phyloP scores from a whole-genome alignment of 2,329 filamentous ascomycete genomes.

The Aspergillus hortae region DNA sequence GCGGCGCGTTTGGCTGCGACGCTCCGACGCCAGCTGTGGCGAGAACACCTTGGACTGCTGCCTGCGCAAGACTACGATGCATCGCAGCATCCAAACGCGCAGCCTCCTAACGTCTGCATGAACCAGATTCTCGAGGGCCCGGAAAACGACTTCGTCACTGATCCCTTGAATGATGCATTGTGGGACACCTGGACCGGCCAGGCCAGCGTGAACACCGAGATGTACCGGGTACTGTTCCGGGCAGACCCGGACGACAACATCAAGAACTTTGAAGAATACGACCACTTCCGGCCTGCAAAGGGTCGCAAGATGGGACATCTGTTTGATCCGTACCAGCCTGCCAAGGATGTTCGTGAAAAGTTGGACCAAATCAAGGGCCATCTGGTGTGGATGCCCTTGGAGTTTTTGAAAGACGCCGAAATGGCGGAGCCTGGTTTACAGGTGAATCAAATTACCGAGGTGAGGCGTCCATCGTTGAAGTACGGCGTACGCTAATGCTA shows the following conservation, averaged over 20 bases:
- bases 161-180: slow-evolving; percentile 69
- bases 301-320: slow-evolving; percentile 80
- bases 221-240: slow-evolving; percentile 80
- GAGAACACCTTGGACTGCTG: slow-evolving; percentile 85
- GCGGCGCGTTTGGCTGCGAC: slow-evolving; percentile 75
- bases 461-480: slow-evolving; percentile 48
- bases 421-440: slow-evolving; percentile 89
- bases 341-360: slow-evolving; percentile 68
- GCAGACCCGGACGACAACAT: slow-evolving; percentile 86
- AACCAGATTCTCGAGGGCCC: slow-evolving; percentile 73
- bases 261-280: slow-evolving; percentile 86
- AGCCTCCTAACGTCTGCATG: slow-evolving; percentile 64
- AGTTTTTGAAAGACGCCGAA: slow-evolving; percentile 76
- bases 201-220: slow-evolving; percentile 73
- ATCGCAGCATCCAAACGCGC: slow-evolving; percentile 68
- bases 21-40: slow-evolving; percentile 79
- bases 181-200: slow-evolving; percentile 68
- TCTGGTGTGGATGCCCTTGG: slow-evolving; percentile 91
- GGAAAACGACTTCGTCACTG: slow-evolving; percentile 65
- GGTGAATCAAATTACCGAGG: slow-evolving; percentile 82
- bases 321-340: slow-evolving; percentile 73
- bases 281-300: slow-evolving; percentile 63
- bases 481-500: neutral
- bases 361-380: slow-evolving; percentile 80
- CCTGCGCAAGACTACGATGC: slow-evolving; percentile 68